Percentiles rank a stretch among this genome's conserved stretches.
Conservation (phyloP, 2,329 filamentous ascomycete genomes). For the Trichophyton mentagrophytes region DNA sequence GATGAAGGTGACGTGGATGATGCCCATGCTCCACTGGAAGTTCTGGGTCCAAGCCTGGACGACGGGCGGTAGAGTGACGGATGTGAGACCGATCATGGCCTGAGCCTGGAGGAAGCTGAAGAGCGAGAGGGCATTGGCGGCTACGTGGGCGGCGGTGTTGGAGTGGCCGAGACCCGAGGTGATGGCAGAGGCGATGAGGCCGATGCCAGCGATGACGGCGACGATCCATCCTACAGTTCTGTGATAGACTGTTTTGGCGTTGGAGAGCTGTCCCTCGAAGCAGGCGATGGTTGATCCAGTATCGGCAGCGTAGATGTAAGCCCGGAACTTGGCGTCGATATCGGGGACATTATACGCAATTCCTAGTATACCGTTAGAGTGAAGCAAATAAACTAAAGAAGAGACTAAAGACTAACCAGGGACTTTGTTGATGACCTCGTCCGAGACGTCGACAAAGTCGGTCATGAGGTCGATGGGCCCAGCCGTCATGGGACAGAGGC, state of each 20-base stretch:
- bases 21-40: conserved; percentile 97
- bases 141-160: conserved; percentile 88
- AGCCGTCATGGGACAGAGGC: conserved; percentile 82
- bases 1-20: conserved; percentile 77
- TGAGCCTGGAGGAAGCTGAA: conserved; percentile 92
- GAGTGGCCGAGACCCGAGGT: conserved; percentile 83
- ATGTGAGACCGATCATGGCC: conserved; percentile 76
- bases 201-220: conserved; percentile 73
- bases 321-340: conserved; percentile 70
- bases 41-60: conserved; percentile 92
- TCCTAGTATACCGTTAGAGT: conserved; percentile 25
- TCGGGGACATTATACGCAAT: conserved; percentile 86
- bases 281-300: conserved; percentile 61
- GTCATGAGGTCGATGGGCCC: conserved; percentile 64
- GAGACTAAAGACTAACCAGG: conserved; percentile 42
- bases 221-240: conserved; percentile 80
- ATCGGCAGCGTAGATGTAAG: conserved; percentile 63
- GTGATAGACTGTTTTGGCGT: conserved; percentile 83
- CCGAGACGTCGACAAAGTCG: conserved; percentile 47
- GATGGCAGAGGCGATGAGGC: conserved; percentile 71
- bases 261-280: conserved; percentile 75
- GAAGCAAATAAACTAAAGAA: neutral
- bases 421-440: conserved; percentile 49
- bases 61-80: conserved; percentile 70
- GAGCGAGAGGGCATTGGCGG: conserved; percentile 83